A percentile compares a stretch with the other conserved stretches of the same genome.
These are phyloP conservation scores for Zygnema circumcarinatum DNA, from an alignment of 139 green algal genomes.

Conservation along the genomic window DNA sequence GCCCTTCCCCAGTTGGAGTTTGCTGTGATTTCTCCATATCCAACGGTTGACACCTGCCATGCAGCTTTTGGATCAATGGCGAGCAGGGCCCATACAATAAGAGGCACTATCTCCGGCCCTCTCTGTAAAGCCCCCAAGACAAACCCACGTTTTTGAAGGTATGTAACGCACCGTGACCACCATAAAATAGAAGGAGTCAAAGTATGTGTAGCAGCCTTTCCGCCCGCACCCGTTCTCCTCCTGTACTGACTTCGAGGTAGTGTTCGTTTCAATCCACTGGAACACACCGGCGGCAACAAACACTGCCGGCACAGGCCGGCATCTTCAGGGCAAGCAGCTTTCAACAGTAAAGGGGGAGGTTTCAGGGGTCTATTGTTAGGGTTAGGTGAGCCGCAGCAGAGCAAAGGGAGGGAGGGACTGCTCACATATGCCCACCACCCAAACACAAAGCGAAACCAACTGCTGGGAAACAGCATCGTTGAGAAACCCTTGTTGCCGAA, in stretches of 20 bases:
- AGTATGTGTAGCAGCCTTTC: slow-evolving; percentile 28
- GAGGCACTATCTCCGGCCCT: too few relatives aligned
- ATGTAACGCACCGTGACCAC: slow-evolving; percentile 45
- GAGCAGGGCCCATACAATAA: too few relatives aligned
- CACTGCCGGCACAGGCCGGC: slow-evolving; percentile 25
- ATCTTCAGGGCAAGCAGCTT: too few relatives aligned
- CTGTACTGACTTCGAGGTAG: not conserved
- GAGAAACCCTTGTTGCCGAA: not conserved
- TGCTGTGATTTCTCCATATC: slow-evolving; percentile 37
- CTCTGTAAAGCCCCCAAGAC: too few relatives aligned
- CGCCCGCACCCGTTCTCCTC: not conserved
- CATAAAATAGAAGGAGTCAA: slow-evolving; percentile 44
- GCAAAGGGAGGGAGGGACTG: not conserved
- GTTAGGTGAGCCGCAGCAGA: too few relatives aligned
- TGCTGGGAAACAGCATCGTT: not conserved
- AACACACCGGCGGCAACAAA: slow-evolving; percentile 29
- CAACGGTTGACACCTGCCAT: slow-evolving; percentile 40
- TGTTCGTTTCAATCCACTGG: slow-evolving; percentile 21
- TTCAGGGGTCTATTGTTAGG: too few relatives aligned
- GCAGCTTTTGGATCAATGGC: not conserved
- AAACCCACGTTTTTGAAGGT: too few relatives aligned
- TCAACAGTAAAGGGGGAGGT: too few relatives aligned
- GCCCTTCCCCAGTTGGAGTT: slow-evolving; percentile 24
- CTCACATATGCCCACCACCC: not conserved
- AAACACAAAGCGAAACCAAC: not conserved